Base-by-base conservation (phyloP, 1,139 yeast species). In the Sugiyamaella pinicola region DNA sequence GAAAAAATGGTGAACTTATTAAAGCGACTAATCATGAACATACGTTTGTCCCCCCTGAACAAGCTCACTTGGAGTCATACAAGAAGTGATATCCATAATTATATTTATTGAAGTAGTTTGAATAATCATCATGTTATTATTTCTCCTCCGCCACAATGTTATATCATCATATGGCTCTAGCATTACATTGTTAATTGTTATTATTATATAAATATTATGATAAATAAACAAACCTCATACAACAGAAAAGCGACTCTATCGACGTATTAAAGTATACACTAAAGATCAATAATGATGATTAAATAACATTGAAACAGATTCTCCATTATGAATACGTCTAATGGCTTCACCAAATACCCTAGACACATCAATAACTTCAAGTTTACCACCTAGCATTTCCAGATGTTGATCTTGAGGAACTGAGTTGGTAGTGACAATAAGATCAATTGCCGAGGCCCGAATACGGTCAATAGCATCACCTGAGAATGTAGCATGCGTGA, bases 271-370 rank as follows among this genome's bases (percentile, higher is more conserved):
- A 31, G 10, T 31, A 10, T 33, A 33, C 47, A 37, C 13, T 33
- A 35, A 28, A 6, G 13, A 4, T 34, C 13, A 37, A 28, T 15
- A 26, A 37, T 45, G 48, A 64, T 88, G 91, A 65, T 90, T 96
- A 72, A 93, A 93, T 57, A 93, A 76, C 88, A 90, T 86, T 17
- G 96, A 85, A 18, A 93, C 96, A 26, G 93, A 83, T 74, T 93
- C 99, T 60, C 99, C 99, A 63, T 93, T 93, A 70, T 93, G 96
- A 46, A 93, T 91, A 69, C 99, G 78, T 69, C 99, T 79, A 48
- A 93, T 89, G 1, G 98, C 93, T 69, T 93, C 99, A 13, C 95
- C 96, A 65, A 93, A 85, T 15, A 91, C 82, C 55, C 87, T 76
- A 5, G 96, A 84, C 12, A 93, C 93, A 65, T 95, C 99, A 64